These are phyloP conservation scores for Phycomyces blakesleeanus DNA, from an alignment of 192 early-diverging fungal genomes.

Conservation along the genomic window DNA sequence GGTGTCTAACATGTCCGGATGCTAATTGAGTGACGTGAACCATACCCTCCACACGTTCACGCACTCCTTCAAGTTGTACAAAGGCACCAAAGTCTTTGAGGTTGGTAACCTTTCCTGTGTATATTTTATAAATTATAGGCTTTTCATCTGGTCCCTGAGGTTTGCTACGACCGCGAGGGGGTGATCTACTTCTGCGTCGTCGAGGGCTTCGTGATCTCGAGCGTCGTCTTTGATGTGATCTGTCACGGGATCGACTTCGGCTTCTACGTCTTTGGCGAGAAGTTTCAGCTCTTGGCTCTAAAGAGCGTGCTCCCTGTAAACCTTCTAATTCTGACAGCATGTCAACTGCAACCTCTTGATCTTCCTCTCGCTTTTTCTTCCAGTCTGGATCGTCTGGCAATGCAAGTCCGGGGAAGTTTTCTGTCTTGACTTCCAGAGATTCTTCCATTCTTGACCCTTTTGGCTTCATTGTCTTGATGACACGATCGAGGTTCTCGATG, in stretches of 20 bases:
- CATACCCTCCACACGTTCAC: constrained; percentile 77
- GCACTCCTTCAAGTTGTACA: constrained; percentile 78
- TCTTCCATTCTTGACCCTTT: constrained; percentile 31
- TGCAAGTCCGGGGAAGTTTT: constrained; percentile 78
- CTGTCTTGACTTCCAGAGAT: constrained; percentile 53
- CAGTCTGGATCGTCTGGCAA: constrained; percentile 46
- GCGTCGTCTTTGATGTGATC: constrained; percentile 28
- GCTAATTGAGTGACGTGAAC: constrained; percentile 80
- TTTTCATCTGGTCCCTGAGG: constrained; percentile 58
- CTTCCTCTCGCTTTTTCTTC: constrained; percentile 43
- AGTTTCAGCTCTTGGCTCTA: constrained; percentile 24
- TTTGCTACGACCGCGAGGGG: constrained; percentile 17
- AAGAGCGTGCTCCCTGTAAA: constrained; percentile 12
- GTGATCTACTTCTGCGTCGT: constrained; percentile 23
- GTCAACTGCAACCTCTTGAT: constrained; percentile 45
- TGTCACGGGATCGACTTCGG: constrained; percentile 25
- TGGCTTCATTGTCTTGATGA: constrained; percentile 83
- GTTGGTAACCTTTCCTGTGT: constrained; percentile 76
- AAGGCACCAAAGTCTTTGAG: constrained; percentile 94
- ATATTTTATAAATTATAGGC: constrained; percentile 91
- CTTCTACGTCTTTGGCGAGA: constrained; percentile 23
- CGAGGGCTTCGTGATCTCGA: constrained; percentile 22
- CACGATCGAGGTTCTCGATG: constrained; percentile 77
- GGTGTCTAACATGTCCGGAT: constrained; percentile 68
- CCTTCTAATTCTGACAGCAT: constrained; percentile 61